A percentile compares a stretch with the other conserved stretches of the same genome.
Conservation (phyloP, 2,329 filamentous ascomycete species). For the Fusarium odoratissimum region DNA sequence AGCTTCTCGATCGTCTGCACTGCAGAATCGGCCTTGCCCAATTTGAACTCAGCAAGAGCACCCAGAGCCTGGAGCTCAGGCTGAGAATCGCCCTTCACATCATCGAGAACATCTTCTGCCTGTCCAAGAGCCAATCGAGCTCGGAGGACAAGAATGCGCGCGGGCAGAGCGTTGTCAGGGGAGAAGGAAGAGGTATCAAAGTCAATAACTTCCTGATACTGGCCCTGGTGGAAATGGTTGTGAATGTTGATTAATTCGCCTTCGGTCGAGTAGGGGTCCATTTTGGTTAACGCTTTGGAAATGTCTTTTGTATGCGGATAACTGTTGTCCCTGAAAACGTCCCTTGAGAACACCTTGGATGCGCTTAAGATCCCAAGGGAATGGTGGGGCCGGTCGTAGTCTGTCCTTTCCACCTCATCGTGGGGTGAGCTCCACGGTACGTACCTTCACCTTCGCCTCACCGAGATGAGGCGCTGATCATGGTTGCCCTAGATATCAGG, state of each 20-base stretch:
- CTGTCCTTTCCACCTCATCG: slow-evolving; percentile 36
- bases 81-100: slow-evolving; percentile 72
- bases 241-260: slow-evolving; percentile 79
- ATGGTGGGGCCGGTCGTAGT: slow-evolving; percentile 46
- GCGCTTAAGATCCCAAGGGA: slow-evolving; percentile 35
- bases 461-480: slow-evolving; percentile 35
- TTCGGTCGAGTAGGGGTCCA: slow-evolving; percentile 78
- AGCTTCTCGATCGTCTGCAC: slow-evolving; percentile 74
- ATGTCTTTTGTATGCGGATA: slow-evolving; percentile 20
- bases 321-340: slow-evolving; percentile 32
- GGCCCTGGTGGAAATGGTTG: slow-evolving; percentile 80
- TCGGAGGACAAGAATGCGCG: slow-evolving; percentile 82
- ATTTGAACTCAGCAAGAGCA: slow-evolving; percentile 75
- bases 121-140: slow-evolving; percentile 86
- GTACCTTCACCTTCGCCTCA: slow-evolving; percentile 37
- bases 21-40: slow-evolving; percentile 72
- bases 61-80: slow-evolving; percentile 82
- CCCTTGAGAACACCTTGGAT: slow-evolving; percentile 49
- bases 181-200: slow-evolving; percentile 86
- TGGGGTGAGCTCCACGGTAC: slow-evolving; percentile 38
- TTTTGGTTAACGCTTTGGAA: slow-evolving; percentile 52
- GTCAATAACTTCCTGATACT: slow-evolving; percentile 87
- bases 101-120: slow-evolving; percentile 76
- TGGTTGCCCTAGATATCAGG: slow-evolving; percentile 43
- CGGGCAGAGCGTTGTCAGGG: slow-evolving; percentile 78